Evolutionary conservation across 495 filamentous ascomycete genomes (phyloP), one percentile per base, ranked within the genome.

Genomic region (Penicillium egyptiacum): DNA sequence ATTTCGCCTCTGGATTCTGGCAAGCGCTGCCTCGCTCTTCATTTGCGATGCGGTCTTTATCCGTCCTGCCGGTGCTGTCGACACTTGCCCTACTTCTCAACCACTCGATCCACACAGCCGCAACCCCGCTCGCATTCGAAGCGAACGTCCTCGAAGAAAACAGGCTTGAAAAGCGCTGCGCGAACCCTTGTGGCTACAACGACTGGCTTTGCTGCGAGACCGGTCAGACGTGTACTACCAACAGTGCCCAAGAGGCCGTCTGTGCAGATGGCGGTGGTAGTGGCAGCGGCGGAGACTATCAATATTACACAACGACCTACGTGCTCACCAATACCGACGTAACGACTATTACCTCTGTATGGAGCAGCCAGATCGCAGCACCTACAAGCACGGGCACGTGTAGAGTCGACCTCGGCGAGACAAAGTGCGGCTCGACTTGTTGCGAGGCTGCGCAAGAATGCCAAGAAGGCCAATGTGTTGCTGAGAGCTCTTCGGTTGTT

Each of bases 391-490:
- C 70, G 8, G 72, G 73, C 19, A 77, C 75, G 37, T 94, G 90
- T 73, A 70, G 80, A 19, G 74, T 76, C 9, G 77, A 79, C 1
- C 64, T 85, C 4, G 85, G 83, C 49, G 80, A 92, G 68, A 79
- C 75, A 3, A 78, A 79, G 1, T 96, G 92, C 67, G 91, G 90
- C 10, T 71, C 59, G 28, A 85, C 83, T 54, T 96, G 92, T 75
- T 96, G 92, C 68, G 81, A 83, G 14, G 79, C 75, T 51, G 83
- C 81, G 51, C 87, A 91, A 68, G 85, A 85, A 60, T 96, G 92
- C 68, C 54, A 58, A 19, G 55, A 73, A 51, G 64, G 71, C 25
- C 57, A 70, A 50, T 75, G 75, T 64, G 66, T 79, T 14, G 53
- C 60, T 10, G 76, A 71, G 41, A 77, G 73, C 28, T 77, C 76